Base-by-base conservation (phyloP, 2,329 filamentous ascomycete species). In the Spiromastix sp. region DNA sequence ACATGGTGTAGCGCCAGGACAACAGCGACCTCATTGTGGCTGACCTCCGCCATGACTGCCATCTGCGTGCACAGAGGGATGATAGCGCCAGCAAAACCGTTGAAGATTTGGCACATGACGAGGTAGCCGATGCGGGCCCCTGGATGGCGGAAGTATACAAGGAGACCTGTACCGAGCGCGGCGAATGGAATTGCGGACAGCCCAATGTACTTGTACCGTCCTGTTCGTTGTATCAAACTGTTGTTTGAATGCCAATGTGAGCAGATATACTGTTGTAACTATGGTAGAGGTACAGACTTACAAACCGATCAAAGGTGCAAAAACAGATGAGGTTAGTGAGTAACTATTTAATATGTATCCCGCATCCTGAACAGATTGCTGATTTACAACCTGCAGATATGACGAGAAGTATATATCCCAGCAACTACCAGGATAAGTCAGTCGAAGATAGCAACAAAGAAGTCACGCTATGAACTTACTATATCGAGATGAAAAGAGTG, bases 391-490 rank as follows among this genome's bases (percentile, higher is more conserved):
- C 48, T 68, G 62, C 6, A 77, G 52, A 43, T 71, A 72, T 15
- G 64, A 67, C 19, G 55, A 62, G 47, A 67, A 70, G 54, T 72
- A 73, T 44, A 52, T 50, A 39, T 65, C 58, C 71, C 72, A 72
- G 54, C 56, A 55, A 57, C 36, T 41, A 22, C 15, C 5, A 21
- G 21, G n/a, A n/a, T n/a, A n/a, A n/a, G 24, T 25, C 26, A 27
- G 21, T 4, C 5, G 33, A 10, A 10, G 12, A 26, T 26, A 26
- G 3, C 12, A 26, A 26, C 12, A 12, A 26, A 26, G 24, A 26
- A 12, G n/a, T n/a, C n/a, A n/a, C n/a, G n/a, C n/a, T n/a, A n/a
- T n/a, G n/a, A n/a, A n/a, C n/a, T n/a, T n/a, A n/a, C n/a, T n/a
- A n/a, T n/a, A n/a, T n/a, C 56, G 13, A 60, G 39, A 68, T 50